Conservation (phyloP, 305 asterid species). For the Salvia sclarea region DNA sequence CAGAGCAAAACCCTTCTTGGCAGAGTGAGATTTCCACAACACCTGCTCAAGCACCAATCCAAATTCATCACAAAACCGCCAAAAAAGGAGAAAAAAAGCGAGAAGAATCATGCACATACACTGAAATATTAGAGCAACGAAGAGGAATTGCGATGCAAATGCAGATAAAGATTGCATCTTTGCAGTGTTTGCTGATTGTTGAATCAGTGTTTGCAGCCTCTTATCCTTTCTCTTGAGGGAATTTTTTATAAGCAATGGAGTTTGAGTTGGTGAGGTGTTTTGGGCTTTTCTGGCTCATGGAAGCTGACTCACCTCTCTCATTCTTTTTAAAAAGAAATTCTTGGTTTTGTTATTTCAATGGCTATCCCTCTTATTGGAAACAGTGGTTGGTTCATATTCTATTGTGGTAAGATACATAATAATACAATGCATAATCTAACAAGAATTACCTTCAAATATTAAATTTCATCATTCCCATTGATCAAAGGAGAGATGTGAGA, state of each 20-base stretch:
- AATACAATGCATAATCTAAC: no score
- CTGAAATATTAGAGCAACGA: slow-evolving; percentile 32
- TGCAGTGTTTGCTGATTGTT: slow-evolving; percentile 16
- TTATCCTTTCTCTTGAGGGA: not conserved
- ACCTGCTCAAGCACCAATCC: slow-evolving; percentile 41
- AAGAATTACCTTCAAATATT: no score
- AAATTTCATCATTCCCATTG: no score
- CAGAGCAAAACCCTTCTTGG: slow-evolving; percentile 78
- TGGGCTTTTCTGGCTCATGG: slow-evolving; percentile 25
- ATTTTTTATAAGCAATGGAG: slow-evolving; percentile 15
- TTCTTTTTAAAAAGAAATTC: not conserved
- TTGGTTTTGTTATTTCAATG: no score
- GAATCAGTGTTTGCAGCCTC: slow-evolving; percentile 2
- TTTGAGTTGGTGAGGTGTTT: slow-evolving; percentile 24
- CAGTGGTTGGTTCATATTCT: no score
- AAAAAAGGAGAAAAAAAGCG: not conserved
- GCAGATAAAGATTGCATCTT: slow-evolving; percentile 57
- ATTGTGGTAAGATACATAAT: no score
- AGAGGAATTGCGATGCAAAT: slow-evolving; percentile 32
- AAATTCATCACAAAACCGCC: slow-evolving; percentile 9
- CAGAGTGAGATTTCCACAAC: slow-evolving; percentile 38
- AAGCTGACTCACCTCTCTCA: slow-evolving; percentile 25
- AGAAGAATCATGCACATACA: slow-evolving; percentile 35
- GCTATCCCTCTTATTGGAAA: no score
- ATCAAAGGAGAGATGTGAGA: no score